These are phyloP conservation scores for Rhodotorula paludigena DNA, from an alignment of 768 basidiomycete species.

Conservation along the genomic window DNA sequence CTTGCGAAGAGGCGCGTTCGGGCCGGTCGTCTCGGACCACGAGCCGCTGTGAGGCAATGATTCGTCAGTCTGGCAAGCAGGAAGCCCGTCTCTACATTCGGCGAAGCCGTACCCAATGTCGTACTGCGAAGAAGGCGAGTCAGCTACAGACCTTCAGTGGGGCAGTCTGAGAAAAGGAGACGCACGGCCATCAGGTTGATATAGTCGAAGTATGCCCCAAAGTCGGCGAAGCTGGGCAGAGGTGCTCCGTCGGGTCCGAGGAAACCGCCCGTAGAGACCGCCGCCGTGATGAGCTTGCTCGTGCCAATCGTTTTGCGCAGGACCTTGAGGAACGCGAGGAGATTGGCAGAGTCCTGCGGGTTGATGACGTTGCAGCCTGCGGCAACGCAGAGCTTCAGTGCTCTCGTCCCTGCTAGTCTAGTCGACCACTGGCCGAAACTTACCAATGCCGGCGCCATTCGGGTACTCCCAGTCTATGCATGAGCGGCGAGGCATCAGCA, in stretches of 20 bases:
- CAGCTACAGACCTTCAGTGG: conserved; percentile 8
- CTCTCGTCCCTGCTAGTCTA: no score
- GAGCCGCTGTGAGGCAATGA: conserved; percentile 8
- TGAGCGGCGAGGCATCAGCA: background rate
- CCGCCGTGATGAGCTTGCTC: conserved; percentile 66
- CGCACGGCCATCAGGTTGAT: conserved; percentile 69
- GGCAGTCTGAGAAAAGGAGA: conserved; percentile 22
- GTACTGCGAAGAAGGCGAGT: conserved; percentile 50
- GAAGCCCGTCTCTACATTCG: conserved; percentile 46
- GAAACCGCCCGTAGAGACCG: conserved; percentile 69
- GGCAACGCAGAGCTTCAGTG: conserved; percentile 53
- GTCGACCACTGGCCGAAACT: background rate
- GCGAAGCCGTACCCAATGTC: conserved; percentile 73
- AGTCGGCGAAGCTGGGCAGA: conserved; percentile 61
- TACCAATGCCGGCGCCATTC: conserved; percentile 47
- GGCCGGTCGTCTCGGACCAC: conserved; percentile 62
- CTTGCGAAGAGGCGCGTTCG: conserved; percentile 79
- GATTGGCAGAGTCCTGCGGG: conserved; percentile 62
- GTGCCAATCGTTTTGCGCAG: conserved; percentile 62
- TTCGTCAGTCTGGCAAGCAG: no score
- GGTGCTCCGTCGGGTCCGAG: conserved; percentile 56
- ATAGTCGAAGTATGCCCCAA: conserved; percentile 72
- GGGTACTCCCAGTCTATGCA: conserved; percentile 64
- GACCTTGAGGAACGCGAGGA: conserved; percentile 65
- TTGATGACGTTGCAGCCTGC: conserved; percentile 57